A percentile compares a stretch with the other conserved stretches of the same genome.
These are phyloP conservation scores for Lophium mytilinum DNA, from an alignment of 495 filamentous ascomycete genomes.

Conservation along the genomic window DNA sequence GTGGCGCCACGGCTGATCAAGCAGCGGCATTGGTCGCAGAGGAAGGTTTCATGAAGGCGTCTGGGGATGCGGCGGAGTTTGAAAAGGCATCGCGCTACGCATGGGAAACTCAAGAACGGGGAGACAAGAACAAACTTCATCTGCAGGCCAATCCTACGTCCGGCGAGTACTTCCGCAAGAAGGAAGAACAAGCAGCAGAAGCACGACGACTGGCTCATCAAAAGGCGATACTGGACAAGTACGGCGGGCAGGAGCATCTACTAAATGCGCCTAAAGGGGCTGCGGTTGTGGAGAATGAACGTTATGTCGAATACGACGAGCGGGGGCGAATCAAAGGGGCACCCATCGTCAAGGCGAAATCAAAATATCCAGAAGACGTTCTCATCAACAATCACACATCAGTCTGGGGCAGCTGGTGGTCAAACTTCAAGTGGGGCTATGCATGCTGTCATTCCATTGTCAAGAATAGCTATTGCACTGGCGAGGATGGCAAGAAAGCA, in stretches of 20 bases:
- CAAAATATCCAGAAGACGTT: conserved; percentile 86
- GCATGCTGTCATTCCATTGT: conserved; percentile 86
- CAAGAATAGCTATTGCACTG: conserved; percentile 97
- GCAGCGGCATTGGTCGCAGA: conserved; percentile 86
- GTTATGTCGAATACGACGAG: conserved; percentile 94
- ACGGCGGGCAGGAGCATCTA: conserved; percentile 65
- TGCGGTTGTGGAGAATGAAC: conserved; percentile 70
- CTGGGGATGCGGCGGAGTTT: conserved; percentile 92
- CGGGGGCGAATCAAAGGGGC: conserved; percentile 80
- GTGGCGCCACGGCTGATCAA: conserved; percentile 72
- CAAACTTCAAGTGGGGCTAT: conserved; percentile 93
- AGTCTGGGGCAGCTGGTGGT: conserved; percentile 98
- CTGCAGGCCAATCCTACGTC: conserved; percentile 94
- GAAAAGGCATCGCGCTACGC: conserved; percentile 82
- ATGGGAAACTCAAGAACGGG: conserved; percentile 87
- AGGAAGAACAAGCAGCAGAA: conserved; percentile 62
- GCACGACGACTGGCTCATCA: conserved; percentile 57
- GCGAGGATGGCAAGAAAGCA: conserved; percentile 69
- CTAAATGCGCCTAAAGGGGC: conserved; percentile 50
- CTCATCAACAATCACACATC: conserved; percentile 83
- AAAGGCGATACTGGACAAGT: conserved; percentile 72
- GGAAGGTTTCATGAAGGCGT: conserved; percentile 83
- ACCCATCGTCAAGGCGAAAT: conserved; percentile 64
- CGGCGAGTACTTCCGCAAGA: conserved; percentile 74
- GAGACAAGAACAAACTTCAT: conserved; percentile 66